These are phyloP conservation scores for Aspergillus homomorphus DNA, from an alignment of 495 filamentous ascomycete species.

Conservation along the genomic window DNA sequence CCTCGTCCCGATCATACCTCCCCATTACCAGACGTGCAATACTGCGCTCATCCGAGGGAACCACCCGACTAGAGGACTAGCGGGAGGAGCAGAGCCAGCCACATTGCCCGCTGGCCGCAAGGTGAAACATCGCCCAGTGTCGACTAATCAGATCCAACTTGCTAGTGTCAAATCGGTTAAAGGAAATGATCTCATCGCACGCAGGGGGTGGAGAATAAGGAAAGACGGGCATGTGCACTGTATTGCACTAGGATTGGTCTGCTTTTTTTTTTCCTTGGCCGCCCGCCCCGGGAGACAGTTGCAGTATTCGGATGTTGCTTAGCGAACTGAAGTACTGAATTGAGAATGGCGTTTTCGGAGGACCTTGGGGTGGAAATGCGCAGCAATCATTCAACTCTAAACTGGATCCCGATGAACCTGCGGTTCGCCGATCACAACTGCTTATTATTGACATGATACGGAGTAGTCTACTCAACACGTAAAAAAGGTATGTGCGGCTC, in stretches of 20 bases:
- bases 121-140: conserved; percentile 15
- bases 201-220: neutral
- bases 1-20: neutral
- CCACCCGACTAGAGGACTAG: neutral
- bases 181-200: conserved; percentile 9
- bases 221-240: conserved; percentile 10
- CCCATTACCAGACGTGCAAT: neutral
- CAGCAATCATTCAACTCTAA: conserved; percentile 6
- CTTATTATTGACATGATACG: conserved; percentile 10
- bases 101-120: conserved; percentile 15
- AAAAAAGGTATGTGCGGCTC: neutral
- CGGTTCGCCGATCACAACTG: conserved; percentile 12
- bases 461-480: neutral
- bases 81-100: conserved; percentile 6
- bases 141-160: conserved; percentile 12
- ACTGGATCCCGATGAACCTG: neutral
- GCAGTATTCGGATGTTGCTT: neutral
- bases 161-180: conserved; percentile 2
- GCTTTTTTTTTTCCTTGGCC: neutral
- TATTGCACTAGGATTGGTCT: conserved; percentile 7
- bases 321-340: neutral
- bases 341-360: neutral
- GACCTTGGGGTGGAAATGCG: neutral
- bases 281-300: too few species aligned
- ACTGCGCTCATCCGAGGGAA: neutral